Percentiles rank a stretch among this genome's conserved stretches.
phyloP scores from a whole-genome alignment of 305 asterid genomes.

The Fraxinus dipetala region DNA sequence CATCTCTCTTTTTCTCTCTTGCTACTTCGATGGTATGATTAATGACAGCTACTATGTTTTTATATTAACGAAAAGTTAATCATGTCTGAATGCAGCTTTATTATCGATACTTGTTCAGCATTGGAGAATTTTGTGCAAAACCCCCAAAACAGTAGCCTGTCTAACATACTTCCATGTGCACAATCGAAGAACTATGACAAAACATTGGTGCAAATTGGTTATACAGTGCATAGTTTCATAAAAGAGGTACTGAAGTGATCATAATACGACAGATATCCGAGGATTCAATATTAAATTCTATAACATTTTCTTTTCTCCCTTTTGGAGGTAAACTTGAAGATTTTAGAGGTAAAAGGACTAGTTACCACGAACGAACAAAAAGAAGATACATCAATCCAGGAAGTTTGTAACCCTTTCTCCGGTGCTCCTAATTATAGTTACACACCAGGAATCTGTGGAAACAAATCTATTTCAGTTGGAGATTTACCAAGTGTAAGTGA shows the following conservation, averaged over 20 bases:
- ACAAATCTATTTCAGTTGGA: constrained; percentile 37
- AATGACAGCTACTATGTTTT: background rate
- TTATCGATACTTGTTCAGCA: constrained; percentile 46
- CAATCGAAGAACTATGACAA: constrained; percentile 22
- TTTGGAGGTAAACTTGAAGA: constrained; percentile 40
- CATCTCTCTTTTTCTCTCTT: constrained; percentile 6
- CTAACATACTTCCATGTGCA: constrained; percentile 43
- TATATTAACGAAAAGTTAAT: background rate
- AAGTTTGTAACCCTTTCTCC: constrained; percentile 49
- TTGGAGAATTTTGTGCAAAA: constrained; percentile 37
- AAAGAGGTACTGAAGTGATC: constrained; percentile 30
- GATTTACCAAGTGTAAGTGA: constrained; percentile 43
- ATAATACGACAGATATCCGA: background rate
- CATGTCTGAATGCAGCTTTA: constrained; percentile 29
- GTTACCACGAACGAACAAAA: constrained; percentile 15
- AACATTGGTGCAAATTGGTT: constrained; percentile 37
- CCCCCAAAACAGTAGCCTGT: constrained; percentile 38
- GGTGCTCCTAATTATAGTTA: constrained; percentile 46
- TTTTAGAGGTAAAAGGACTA: constrained; percentile 28
- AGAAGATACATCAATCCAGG: constrained; percentile 11
- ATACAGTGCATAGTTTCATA: constrained; percentile 41
- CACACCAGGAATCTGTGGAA: constrained; percentile 34
- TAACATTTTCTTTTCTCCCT: background rate
- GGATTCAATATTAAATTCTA: background rate
- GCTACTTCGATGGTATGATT: background rate